Evolutionary conservation across 1,139 yeast genomes (phyloP).

Genomic region (Geotrichum cucujoidarum): DNA sequence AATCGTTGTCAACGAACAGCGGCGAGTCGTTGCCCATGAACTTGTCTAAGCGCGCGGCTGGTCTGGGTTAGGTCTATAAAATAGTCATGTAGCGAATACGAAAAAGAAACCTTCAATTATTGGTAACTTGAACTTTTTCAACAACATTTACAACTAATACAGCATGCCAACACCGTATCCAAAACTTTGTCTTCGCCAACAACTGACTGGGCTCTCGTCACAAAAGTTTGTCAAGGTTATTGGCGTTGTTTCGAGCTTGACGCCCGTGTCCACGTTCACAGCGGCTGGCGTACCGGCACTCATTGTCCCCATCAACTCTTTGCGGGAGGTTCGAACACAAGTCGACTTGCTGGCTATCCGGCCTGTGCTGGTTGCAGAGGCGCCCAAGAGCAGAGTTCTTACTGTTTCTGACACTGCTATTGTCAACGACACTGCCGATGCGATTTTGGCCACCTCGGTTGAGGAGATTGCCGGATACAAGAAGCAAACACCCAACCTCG

Average conservation of each 20-base stretch:
- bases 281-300: conserved; percentile 11
- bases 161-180: background rate
- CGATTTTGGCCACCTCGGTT: conserved; percentile 5
- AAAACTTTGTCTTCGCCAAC: background rate
- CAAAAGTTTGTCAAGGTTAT: background rate
- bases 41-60: background rate
- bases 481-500: background rate
- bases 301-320: conserved; percentile 2
- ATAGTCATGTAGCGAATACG: too few relatives aligned
- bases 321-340: background rate
- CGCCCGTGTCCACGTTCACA: background rate
- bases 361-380: conserved; percentile 2
- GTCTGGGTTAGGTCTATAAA: background rate
- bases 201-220: background rate
- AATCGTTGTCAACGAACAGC: background rate
- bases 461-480: conserved; percentile 8
- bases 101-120: too few relatives aligned
- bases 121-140: too few relatives aligned
- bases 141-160: too few relatives aligned
- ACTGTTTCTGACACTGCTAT: background rate
- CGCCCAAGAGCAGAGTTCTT: background rate
- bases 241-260: conserved; percentile 11
- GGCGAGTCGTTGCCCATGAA: background rate
- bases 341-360: conserved; percentile 1
- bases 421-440: conserved; percentile 12